Evolutionary conservation across 139 green algal genomes (phyloP), one percentile per base, ranked within the genome.

Genomic region (Chlamydomonas incerta): DNA sequence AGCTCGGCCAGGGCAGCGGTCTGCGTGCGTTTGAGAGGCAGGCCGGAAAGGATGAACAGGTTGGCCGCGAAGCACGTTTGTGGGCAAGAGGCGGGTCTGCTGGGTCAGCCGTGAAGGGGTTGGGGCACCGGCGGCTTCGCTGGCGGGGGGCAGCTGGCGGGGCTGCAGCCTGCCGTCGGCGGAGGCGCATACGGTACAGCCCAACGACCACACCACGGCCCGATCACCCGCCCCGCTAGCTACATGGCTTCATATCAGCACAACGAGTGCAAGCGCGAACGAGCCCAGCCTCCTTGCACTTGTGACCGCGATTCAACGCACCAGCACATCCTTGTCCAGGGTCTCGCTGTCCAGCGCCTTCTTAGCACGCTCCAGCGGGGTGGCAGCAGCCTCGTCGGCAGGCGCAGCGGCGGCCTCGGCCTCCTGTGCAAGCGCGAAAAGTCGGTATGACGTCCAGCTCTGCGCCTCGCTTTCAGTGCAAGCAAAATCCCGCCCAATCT

Each of bases 301-400:
- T 13, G 60, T 17, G 24, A 21, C n/a, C 26, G 18, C 10, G 41
- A 3, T 50, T 50, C n/a, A 35, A 57, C 80, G 50, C 60, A 91
- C 88, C 84, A 91, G 68, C 13, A 79, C n/a, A n/a, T 84, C 55
- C 62, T 74, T 86, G 70, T 91, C 88, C 50, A 89, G 34, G 14
- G 31, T 41, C 18, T 85, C 88, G 20, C 68, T 62, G 69, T 91
- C 84, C 34, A 91, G 74, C 14, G 84, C 80, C 17, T 74, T 60
- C 35, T 80, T 72, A 8, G 69, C 88, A 33, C 60, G 58, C 47
- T 88, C 84, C 21, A 89, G 80, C 0, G 80, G 84, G n/a, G 77
- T 74, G 3, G 34, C 60, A 68, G 60, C 17, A 37, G n/a, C 13
- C 26, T 29, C 29, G 29, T 70, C 63, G 29, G 72, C 76, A 58